Evolutionary conservation across 1,139 yeast genomes (phyloP), one percentile per base, ranked within the genome.

Genomic region (Williopsis jadinii): DNA sequence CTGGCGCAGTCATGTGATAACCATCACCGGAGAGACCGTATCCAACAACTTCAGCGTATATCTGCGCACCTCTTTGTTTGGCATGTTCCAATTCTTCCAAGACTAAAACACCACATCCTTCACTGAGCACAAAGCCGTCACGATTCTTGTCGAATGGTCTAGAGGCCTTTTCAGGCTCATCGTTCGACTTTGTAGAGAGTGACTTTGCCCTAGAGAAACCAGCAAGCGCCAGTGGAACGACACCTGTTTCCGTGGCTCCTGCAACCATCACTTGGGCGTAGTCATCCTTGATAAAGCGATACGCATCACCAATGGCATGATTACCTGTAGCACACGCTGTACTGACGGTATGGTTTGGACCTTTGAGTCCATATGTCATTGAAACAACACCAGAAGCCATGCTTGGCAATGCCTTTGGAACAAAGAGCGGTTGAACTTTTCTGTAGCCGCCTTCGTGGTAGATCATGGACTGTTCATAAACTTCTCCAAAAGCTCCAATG

Each of bases 241-340:
- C 68, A 9, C 88, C 75, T 3, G 95, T 81, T 58, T 94, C 99
- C 2, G 95, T 69, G 1, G 97, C 95, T 12, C 98, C 98, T 14
- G 95, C 94, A 2, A 94, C 70, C 80, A 90, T 86, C 9, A 82
- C 84, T 50, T 88, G 81, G 9, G 94, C 87, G 65, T 84, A 84
- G 2, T 87, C 95, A 45, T 80, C 77, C 47, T 71, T 67, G 45
- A 94, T 85, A 58, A 88, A 82, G 52, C 90, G 77, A 51, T 71
- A 77, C 0, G 96, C 97, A 58, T 94, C 99, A 3, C 98, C 97
- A 42, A 94, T 81, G 0, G 97, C 77, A 57, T 92, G 95, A 28
- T 85, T 75, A 0, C 99, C 99, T 0, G 98, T 88, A 3, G 98
- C 95, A 66, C 99, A 94, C 1, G 98, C 98, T 0, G 97, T 88